Percentiles rank a stretch among this genome's conserved stretches.
Evolutionary conservation across 1,284 basidiomycete species (phyloP).

Genomic region (Phylloboletellus chloephorus): DNA sequence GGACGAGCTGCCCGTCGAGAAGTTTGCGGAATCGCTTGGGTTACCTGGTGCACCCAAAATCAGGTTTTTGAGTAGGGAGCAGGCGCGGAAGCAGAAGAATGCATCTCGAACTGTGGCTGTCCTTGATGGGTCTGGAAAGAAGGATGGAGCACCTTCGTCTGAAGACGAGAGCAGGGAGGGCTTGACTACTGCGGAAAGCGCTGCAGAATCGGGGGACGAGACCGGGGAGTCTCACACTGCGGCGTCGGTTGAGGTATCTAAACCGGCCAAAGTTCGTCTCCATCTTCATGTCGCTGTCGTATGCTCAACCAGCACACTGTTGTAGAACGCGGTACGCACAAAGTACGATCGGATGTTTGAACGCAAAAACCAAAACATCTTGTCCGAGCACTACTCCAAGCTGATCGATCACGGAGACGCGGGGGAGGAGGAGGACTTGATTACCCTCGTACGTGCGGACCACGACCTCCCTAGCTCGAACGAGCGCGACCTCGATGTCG

Average conservation of each 20-base stretch:
- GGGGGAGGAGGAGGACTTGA: slow-evolving; percentile 76
- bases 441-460: slow-evolving; percentile 87
- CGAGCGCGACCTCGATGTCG: slow-evolving; percentile 37
- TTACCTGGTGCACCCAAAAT: slow-evolving; percentile 95
- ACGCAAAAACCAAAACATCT: slow-evolving; percentile 90
- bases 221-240: neutral
- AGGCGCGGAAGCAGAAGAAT: slow-evolving; percentile 74
- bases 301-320: slow-evolving; percentile 1
- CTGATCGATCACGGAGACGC: slow-evolving; percentile 68
- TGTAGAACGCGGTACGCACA: slow-evolving; percentile 60
- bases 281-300: neutral
- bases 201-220: slow-evolving; percentile 21
- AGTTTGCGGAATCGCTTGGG: slow-evolving; percentile 86
- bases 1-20: slow-evolving; percentile 74
- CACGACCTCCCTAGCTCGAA: slow-evolving; percentile 59
- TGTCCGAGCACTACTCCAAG: slow-evolving; percentile 88
- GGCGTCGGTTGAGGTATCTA: slow-evolving; percentile 6
- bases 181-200: slow-evolving; percentile 23
- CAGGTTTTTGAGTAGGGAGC: slow-evolving; percentile 78
- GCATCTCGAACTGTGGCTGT: slow-evolving; percentile 43
- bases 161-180: slow-evolving; percentile 32
- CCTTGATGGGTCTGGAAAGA: slow-evolving; percentile 31
- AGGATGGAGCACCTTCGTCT: slow-evolving; percentile 20
- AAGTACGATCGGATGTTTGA: slow-evolving; percentile 99
- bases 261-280: slow-evolving; percentile 32